Base-by-base conservation (phyloP, 805 yeast species). In the Pichia paraexigua region DNA sequence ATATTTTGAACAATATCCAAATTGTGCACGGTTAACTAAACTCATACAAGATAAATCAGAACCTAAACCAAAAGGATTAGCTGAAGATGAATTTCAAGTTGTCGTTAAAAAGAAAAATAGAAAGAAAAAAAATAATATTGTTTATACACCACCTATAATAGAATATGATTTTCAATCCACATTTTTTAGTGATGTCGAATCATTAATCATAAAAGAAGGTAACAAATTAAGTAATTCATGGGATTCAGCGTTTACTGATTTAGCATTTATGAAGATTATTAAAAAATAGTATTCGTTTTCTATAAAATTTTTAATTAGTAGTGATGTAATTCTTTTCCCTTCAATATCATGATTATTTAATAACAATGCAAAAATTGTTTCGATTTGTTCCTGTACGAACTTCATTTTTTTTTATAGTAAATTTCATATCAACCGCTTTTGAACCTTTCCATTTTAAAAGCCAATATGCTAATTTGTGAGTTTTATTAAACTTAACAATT, bases 401-500 rank as follows among this genome's bases (percentile, higher is more conserved):
- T 59, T 82, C 80, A 45, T 60, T 67, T 64, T 84, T 84, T 1
- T 57, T 58, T 39, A 71, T 54, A 17, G 47, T 56, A 37, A 55
- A 55, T 0, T 48, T 53, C 5, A 43, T 52, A 20, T 51, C 55
- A n/a, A 52, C 48, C 5, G 21, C 21, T 13, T 37, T 43, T 2
- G 51, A 55, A 2, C 77, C 77, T 20, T 56, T 54, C 78, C 82
- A 79, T 49, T 73, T 70, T 57, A 77, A 80, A 17, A 88, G 71
- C 80, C 88, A 77, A 62, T 91, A 91, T 1, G 82, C 84, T 15
- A 90, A 73, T 60, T 90, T 90, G 47, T 75, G 73, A 0, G 96
- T 82, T 49, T 78, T 79, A 56, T 85, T 78, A 52, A 73, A 71
- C 45, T 71, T 62, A 5, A 73, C 47, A 37, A 71, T 54, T 9